Conservation (phyloP, 306 rosid species). For the Castanopsis chinensis region DNA sequence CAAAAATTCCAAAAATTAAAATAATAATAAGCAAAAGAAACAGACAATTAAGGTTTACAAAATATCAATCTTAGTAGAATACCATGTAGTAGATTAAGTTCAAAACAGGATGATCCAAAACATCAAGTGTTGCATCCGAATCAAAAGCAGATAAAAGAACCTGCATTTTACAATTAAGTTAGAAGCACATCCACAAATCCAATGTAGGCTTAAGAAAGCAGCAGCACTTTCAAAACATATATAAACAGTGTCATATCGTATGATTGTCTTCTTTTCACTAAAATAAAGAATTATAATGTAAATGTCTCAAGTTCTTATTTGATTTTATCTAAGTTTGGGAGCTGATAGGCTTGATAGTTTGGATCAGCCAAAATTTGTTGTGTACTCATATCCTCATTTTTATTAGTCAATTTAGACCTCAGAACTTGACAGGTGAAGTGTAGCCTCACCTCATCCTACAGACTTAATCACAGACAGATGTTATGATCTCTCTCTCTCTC, state of each 20-base stretch:
- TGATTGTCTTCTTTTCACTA: background rate
- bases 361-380: background rate
- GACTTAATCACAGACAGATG: background rate
- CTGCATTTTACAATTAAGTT: conserved; percentile 44
- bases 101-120: conserved; percentile 60
- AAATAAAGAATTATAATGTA: background rate
- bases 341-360: background rate
- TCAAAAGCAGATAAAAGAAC: conserved; percentile 73
- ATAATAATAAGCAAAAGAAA: background rate
- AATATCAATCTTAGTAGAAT: conserved; percentile 22
- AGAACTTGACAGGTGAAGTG: background rate
- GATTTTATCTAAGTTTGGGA: background rate
- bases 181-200: background rate
- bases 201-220: conserved; percentile 17
- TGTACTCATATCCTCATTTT: background rate
- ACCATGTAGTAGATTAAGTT: conserved; percentile 84
- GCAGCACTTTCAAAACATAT: background rate
- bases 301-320: background rate
- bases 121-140: conserved; percentile 76
- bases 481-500: background rate
- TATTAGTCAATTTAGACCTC: background rate
- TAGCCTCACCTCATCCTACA: background rate
- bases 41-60: background rate
- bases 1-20: conserved; percentile 13
- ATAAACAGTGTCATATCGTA: background rate